Percentiles rank a stretch among this genome's conserved stretches.
phyloP scores from a whole-genome alignment of 176 grass and related monocot species.

The Zoysia japonica region DNA sequence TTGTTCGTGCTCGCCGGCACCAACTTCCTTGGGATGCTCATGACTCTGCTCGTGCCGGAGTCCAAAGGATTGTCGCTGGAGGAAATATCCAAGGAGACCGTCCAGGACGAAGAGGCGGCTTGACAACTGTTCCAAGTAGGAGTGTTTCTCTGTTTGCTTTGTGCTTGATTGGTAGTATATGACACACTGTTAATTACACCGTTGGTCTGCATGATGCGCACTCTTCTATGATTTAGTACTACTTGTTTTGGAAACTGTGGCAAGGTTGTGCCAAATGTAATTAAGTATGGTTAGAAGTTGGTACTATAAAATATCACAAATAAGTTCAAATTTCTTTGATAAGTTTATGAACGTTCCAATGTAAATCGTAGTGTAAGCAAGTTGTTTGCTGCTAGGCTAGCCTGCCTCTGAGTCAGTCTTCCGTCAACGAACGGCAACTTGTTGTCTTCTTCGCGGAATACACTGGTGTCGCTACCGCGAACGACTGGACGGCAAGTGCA shows the following conservation, averaged over 20 bases:
- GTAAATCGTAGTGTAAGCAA: not conserved
- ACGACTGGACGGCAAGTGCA: not conserved
- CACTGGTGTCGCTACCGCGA: not conserved
- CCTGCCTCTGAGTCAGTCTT: not conserved
- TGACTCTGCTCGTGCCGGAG: slow-evolving; percentile 55
- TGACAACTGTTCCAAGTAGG: not conserved
- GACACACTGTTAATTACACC: not conserved
- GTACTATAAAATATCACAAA: not conserved
- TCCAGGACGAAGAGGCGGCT: slow-evolving; percentile 32
- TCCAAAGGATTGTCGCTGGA: slow-evolving; percentile 59
- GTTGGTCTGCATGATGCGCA: not conserved
- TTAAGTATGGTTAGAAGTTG: not conserved
- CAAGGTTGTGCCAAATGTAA: not conserved
- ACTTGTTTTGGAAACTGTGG: not conserved
- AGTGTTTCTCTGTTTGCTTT: not conserved
- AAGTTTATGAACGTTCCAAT: not conserved
- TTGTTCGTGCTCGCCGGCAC: slow-evolving; percentile 50
- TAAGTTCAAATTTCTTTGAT: not conserved
- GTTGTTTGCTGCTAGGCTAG: not conserved
- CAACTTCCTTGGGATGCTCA: slow-evolving; percentile 42
- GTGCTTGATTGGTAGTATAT: not conserved
- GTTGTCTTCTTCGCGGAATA: not conserved
- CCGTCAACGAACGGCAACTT: not conserved
- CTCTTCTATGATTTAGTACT: not conserved
- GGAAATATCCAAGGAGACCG: slow-evolving; percentile 52